A percentile compares a stretch with the other conserved stretches of the same genome.
These are phyloP conservation scores for Coffea canephora DNA, from an alignment of 257 asterid species.

Conservation along the genomic window DNA sequence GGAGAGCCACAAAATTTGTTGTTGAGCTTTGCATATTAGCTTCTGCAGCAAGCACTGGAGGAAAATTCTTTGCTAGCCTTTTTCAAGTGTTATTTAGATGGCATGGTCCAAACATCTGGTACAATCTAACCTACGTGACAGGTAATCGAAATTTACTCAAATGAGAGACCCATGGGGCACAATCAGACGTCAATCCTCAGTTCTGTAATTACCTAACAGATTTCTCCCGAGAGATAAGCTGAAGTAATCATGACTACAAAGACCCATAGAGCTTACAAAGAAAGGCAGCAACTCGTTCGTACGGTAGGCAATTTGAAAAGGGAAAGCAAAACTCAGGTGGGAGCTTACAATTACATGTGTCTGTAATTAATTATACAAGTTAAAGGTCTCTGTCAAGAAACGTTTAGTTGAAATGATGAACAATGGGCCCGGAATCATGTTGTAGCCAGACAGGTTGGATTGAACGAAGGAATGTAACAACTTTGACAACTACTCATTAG, in stretches of 20 bases:
- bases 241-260: not conserved
- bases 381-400: not conserved
- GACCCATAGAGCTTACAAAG: not conserved
- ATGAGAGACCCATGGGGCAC: not conserved
- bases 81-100: too few species aligned
- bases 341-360: not conserved
- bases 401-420: constrained; percentile 8
- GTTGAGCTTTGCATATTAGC: too few species aligned
- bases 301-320: not conserved
- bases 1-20: too few species aligned
- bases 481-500: constrained; percentile 15
- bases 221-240: not conserved
- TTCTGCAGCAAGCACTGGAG: too few species aligned
- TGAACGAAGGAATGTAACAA: constrained; percentile 8
- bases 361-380: too few species aligned
- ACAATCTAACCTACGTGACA: too few species aligned
- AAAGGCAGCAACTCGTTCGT: not conserved
- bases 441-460: not conserved
- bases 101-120: too few species aligned
- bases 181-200: not conserved
- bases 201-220: not conserved
- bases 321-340: not conserved
- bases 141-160: too few species aligned
- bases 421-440: not conserved
- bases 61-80: too few species aligned